Evolutionary conservation across 2,329 filamentous ascomycete species (phyloP).

Genomic region (Neoscytalidium dimidiatum): DNA sequence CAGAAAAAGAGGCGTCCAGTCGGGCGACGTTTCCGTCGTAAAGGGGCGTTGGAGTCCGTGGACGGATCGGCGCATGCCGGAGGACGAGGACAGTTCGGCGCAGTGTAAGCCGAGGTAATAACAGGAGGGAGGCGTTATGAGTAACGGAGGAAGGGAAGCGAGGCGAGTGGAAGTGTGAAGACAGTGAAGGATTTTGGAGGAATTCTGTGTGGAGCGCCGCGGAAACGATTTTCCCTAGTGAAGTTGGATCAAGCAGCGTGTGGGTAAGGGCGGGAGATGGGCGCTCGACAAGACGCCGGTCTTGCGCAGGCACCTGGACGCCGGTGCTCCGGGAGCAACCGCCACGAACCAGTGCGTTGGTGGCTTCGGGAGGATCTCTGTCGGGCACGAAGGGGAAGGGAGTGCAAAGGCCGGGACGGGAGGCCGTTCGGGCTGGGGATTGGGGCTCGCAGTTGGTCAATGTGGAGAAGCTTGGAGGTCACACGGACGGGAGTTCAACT

Average conservation of each 20-base stretch:
- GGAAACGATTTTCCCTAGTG: constrained; percentile 9
- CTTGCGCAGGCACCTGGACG: neutral
- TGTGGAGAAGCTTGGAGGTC: constrained; percentile 8
- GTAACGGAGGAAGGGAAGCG: neutral
- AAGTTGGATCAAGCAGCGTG: constrained; percentile 8
- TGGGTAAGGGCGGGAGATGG: constrained; percentile 15
- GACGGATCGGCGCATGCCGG: neutral
- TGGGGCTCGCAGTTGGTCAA: neutral
- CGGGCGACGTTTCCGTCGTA: neutral
- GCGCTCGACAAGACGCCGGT: neutral
- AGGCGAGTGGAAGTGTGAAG: neutral
- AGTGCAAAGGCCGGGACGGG: neutral
- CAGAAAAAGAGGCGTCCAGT: neutral
- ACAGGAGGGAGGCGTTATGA: neutral
- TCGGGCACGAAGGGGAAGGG: neutral
- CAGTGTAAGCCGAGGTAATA: neutral
- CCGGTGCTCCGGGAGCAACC: neutral
- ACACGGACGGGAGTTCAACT: neutral
- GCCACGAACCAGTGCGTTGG: neutral
- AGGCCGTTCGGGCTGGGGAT: neutral
- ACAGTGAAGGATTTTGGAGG: constrained; percentile 6
- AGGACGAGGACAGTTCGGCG: neutral
- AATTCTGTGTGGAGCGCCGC: neutral
- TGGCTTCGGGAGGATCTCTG: neutral
- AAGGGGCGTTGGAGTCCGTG: neutral